A percentile compares a stretch with the other conserved stretches of the same genome.
These are phyloP conservation scores for Taxawa tesnikishii DNA, from an alignment of 2,329 filamentous ascomycete genomes.

Conservation along the genomic window DNA sequence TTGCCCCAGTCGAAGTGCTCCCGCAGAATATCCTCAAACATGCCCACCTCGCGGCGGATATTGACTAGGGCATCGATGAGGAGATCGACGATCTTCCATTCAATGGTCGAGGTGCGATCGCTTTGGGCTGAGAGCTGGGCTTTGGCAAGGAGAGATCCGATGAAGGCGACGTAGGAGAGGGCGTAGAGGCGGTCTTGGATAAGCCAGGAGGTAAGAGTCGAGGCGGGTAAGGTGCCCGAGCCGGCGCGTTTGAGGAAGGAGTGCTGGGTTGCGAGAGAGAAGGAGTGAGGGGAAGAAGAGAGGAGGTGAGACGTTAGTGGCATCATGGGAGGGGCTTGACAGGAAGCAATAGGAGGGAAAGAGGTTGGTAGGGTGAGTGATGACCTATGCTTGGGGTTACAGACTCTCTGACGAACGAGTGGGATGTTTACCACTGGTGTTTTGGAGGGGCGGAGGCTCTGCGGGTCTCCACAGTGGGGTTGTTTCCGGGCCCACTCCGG, in stretches of 20 bases:
- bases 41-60: constrained; percentile 51
- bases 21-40: constrained; percentile 46
- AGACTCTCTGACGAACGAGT: too few relatives aligned
- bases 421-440: too few relatives aligned
- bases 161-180: constrained; percentile 56
- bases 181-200: constrained; percentile 62
- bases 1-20: constrained; percentile 8
- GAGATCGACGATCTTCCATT: constrained; percentile 47
- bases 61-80: constrained; percentile 53
- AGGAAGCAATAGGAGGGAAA: too few relatives aligned
- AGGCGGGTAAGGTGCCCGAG: constrained; percentile 45
- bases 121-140: constrained; percentile 39
- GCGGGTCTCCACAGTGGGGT: too few relatives aligned
- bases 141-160: constrained; percentile 50
- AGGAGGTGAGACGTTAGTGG: constrained; percentile 7
- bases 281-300: constrained; percentile 19
- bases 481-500: too few relatives aligned
- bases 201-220: constrained; percentile 52
- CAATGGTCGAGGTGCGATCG: constrained; percentile 31
- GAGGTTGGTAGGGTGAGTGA: too few relatives aligned
- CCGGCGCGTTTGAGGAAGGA: constrained; percentile 55
- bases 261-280: constrained; percentile 49
- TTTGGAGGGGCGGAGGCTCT: too few relatives aligned
- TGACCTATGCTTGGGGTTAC: too few relatives aligned
- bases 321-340: too few relatives aligned